Evolutionary conservation across 306 rosid genomes (phyloP), one percentile per base, ranked within the genome.

Genomic region (Rosa multiflora): DNA sequence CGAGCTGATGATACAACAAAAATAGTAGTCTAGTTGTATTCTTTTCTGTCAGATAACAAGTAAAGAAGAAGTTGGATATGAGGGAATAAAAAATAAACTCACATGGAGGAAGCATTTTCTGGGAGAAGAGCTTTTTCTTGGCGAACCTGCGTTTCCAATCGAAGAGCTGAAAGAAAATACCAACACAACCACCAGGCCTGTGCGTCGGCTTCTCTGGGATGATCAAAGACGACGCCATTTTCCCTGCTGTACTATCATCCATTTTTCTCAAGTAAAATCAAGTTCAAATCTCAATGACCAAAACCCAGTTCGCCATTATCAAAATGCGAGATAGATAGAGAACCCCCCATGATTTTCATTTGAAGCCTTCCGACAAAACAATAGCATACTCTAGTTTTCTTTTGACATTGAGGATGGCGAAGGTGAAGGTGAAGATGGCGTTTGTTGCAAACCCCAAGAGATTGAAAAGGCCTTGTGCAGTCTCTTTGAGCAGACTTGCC

Each of bases 151-250:
- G 85, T 86, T 94, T 94, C 98, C 97, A 94, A 80, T 94, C 97
- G 71, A 94, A 85, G 74, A 94, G 97, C 87, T 94, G 97, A 78
- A 90, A 89, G 97, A 94, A 90, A 83, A 94, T 90, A 29, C 98
- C 97, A 64, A 74, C 87, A 75, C 97, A 94, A 68, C 97, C 98
- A 81, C 97, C 97, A 20, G 89, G 89, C 72, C 78, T 88, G 23
- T 84, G 94, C 42, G 80, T 83, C 80, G 87, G 85, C 88, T 88
- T 92, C 78, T 94, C 98, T 1, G 91, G 49, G 53, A 94, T 88
- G 6, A 91, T 89, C 76, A 94, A 85, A 83, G 78, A 87, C 29
- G 94, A 84, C 73, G 83, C 79, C 63, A 81, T 68, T 83, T 82
- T 87, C 78, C 74, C 93, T 1, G 83, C 48, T 46, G 48, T 12